Evolutionary conservation across 495 filamentous ascomycete genomes (phyloP).

Genomic region (Mycothermus thermophilus): DNA sequence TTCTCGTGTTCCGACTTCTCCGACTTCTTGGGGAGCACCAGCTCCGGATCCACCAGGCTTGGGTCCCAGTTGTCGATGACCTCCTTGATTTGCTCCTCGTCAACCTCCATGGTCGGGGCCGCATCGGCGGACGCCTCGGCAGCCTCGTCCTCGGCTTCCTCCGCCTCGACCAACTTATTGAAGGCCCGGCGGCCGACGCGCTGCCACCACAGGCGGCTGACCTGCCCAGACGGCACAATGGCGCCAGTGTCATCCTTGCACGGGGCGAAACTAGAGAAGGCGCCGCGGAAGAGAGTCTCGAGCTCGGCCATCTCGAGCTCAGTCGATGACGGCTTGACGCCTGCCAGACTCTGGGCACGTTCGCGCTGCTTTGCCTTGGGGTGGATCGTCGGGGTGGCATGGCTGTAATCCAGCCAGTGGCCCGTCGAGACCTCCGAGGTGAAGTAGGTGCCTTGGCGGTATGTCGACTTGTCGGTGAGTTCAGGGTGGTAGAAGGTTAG

Average conservation of each 20-base stretch:
- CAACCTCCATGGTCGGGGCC: slow-evolving; percentile 21
- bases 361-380: slow-evolving; percentile 56
- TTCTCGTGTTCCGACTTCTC: slow-evolving; percentile 41
- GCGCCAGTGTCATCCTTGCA: slow-evolving; percentile 65
- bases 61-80: slow-evolving; percentile 37
- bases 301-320: slow-evolving; percentile 48
- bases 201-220: slow-evolving; percentile 79
- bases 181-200: slow-evolving; percentile 51
- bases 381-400: slow-evolving; percentile 42
- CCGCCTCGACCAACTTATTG: slow-evolving; percentile 29
- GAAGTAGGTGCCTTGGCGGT: slow-evolving; percentile 40
- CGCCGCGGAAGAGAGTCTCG: slow-evolving; percentile 63
- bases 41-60: slow-evolving; percentile 32
- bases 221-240: slow-evolving; percentile 53
- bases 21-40: slow-evolving; percentile 35
- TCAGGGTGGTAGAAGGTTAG: slow-evolving; percentile 51
- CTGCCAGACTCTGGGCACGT: slow-evolving; percentile 54
- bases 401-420: slow-evolving; percentile 56
- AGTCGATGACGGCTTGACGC: slow-evolving; percentile 38
- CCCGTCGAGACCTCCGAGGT: slow-evolving; percentile 44
- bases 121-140: slow-evolving; percentile 10
- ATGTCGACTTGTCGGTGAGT: slow-evolving; percentile 38
- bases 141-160: slow-evolving; percentile 28
- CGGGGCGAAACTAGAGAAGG: slow-evolving; percentile 81
- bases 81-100: slow-evolving; percentile 34